Evolutionary conservation across 805 yeast species (phyloP).

Genomic region (Kodamaea nitidulidarum): DNA sequence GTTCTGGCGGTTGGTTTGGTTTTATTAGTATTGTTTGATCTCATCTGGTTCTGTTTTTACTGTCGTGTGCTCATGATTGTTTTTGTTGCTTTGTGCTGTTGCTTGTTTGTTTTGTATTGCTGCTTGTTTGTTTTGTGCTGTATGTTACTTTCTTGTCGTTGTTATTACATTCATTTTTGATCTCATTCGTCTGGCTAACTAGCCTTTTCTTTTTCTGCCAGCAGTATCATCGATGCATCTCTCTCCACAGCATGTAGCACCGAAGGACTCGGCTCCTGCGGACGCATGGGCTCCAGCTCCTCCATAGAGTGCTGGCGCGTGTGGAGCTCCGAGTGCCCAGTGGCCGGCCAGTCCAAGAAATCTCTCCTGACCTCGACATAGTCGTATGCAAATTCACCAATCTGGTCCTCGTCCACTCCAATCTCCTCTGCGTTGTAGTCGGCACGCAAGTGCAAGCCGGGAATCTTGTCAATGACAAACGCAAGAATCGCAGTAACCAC

Average conservation of each 20-base stretch:
- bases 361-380: conserved; percentile 95
- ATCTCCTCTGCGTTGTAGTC: conserved; percentile 78
- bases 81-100: no score
- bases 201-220: conserved; percentile 6
- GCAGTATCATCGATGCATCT: conserved; percentile 7
- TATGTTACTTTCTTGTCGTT: no score
- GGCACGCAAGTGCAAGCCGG: conserved; percentile 77
- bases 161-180: neutral
- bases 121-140: no score
- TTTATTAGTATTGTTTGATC: no score
- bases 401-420: conserved; percentile 95
- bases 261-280: neutral
- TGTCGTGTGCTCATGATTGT: no score
- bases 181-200: neutral
- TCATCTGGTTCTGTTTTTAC: no score
- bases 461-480: conserved; percentile 67
- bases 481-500: conserved; percentile 78
- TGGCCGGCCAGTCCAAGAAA: conserved; percentile 53
- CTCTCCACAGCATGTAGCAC: conserved; percentile 7
- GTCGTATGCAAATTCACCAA: conserved; percentile 98
- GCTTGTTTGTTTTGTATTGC: no score
- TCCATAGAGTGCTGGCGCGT: conserved; percentile 6
- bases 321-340: conserved; percentile 6
- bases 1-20: no score
- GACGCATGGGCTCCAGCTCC: neutral